These are phyloP conservation scores for Boletus coccyginus DNA, from an alignment of 768 basidiomycete genomes.

Conservation along the genomic window DNA sequence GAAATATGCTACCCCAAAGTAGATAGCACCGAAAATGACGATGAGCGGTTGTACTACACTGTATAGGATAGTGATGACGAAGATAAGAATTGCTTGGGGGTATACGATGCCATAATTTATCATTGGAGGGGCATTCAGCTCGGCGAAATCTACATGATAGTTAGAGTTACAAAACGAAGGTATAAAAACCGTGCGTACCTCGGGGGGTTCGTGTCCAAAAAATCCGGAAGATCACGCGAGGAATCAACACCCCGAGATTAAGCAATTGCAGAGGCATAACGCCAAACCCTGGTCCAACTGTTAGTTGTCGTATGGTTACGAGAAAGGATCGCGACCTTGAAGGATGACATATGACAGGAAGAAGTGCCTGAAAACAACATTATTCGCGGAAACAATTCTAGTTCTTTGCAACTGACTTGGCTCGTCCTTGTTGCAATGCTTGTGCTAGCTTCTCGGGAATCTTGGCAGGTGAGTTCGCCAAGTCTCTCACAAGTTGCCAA, in stretches of 20 bases:
- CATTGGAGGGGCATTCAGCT: slow-evolving; percentile 96
- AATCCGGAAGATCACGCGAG: slow-evolving; percentile 67
- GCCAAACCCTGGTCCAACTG: slow-evolving; percentile 59
- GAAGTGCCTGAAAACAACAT: slow-evolving; percentile 54
- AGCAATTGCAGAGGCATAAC: slow-evolving; percentile 96
- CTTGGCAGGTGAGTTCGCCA: slow-evolving; percentile 91
- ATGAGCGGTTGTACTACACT: slow-evolving; percentile 96
- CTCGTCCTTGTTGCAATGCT: slow-evolving; percentile 74
- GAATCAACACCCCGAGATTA: slow-evolving; percentile 86
- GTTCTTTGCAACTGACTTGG: slow-evolving; percentile 44
- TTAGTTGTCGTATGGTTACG: slow-evolving; percentile 2
- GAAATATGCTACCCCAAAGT: slow-evolving; percentile 94
- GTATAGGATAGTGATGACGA: slow-evolving; percentile 92
- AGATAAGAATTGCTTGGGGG: slow-evolving; percentile 94
- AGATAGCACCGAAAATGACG: slow-evolving; percentile 90
- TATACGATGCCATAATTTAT: slow-evolving; percentile 98
- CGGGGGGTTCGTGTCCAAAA: slow-evolving; percentile 88
- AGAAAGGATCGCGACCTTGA: slow-evolving; percentile 50
- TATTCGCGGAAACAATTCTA: slow-evolving; percentile 7
- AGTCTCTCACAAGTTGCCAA: slow-evolving; percentile 85
- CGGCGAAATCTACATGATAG: slow-evolving; percentile 75
- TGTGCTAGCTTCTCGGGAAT: slow-evolving; percentile 90
- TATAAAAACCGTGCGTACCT: slow-evolving; percentile 45
- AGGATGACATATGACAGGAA: slow-evolving; percentile 83
- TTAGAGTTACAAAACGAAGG: not conserved